Conservation (phyloP, 148 eudicot genomes). For the Vaccinium myrtillus region DNA sequence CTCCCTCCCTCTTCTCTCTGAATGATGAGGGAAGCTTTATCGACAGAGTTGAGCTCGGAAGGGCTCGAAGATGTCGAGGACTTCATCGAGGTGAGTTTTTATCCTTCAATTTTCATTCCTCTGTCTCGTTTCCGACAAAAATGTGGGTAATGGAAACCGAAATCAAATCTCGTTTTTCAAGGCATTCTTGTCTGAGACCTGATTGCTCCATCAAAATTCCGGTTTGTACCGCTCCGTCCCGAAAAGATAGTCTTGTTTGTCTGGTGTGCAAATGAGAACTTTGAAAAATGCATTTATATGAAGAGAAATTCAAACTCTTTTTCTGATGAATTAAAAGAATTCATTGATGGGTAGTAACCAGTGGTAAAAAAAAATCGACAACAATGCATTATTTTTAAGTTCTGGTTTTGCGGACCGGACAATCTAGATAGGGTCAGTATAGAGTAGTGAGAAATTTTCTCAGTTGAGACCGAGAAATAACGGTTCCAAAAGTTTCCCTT, state of each 20-base stretch:
- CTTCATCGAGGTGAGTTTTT: slow-evolving; percentile 55
- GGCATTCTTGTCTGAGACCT: background rate
- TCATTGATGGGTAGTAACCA: background rate
- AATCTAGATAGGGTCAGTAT: background rate
- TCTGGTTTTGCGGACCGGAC: background rate
- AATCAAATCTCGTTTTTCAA: background rate
- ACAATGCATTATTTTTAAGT: background rate
- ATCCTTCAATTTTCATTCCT: background rate
- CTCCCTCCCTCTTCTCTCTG: background rate
- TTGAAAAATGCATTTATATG: background rate
- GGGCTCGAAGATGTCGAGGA: slow-evolving; percentile 77
- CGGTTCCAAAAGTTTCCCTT: background rate
- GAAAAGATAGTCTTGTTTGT: background rate
- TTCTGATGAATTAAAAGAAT: background rate
- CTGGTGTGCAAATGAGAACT: background rate
- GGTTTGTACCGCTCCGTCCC: background rate
- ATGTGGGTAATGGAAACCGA: background rate
- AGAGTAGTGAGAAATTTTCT: background rate
- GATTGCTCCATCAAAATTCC: background rate
- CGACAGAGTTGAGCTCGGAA: slow-evolving; percentile 34
- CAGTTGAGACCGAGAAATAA: background rate
- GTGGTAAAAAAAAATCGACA: background rate
- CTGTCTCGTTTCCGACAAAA: slow-evolving; percentile 6
- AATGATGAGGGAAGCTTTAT: slow-evolving; percentile 38
- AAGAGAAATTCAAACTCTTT: background rate